Base-by-base conservation (phyloP, 2,329 filamentous ascomycete genomes). In the Beauveria medogensis region DNA sequence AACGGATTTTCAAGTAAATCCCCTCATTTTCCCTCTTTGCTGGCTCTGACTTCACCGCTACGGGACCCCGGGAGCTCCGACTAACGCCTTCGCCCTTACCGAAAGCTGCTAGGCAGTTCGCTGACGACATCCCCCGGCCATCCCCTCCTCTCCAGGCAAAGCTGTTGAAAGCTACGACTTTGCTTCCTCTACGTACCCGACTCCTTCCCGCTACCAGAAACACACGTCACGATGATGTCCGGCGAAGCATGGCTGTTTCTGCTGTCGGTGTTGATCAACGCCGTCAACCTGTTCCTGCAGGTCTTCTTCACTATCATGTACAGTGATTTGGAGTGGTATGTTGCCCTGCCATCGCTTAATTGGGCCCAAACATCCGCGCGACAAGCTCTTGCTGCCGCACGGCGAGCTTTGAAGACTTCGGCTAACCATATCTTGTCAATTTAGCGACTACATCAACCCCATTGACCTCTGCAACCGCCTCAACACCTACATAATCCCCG, bases 291-390 rank as follows among this genome's bases (percentile, higher is more conserved):
- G 73, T 99, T 99, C 79, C 84, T 99, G 62, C 95, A 99, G 81
- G 94, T 99, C 70, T 99, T 99, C 85, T 99, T 99, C 82, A 99
- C 94, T 62, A 99, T 99, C 74, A 99, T 99, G 95, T 99, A 97
- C 81, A 96, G 91, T 78, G 94, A 99, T 83, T 80, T 99, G 71
- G 94, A 99, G 89, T 99, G 94, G 92, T 96, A 81, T 72, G 90
- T 82, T 28, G 22, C 41, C 41, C 20, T 51, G 24, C 57, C 59
- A 40, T 47, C n/a, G 30, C 60, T 48, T 2, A 12, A 40, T 20
- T 53, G 44, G 24, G 34, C 51, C 18, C 55, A 18, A 18, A 30
- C n/a, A 7, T 37, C 3, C 24, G 48, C 56, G 37, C 56, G 48
- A 37, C 40, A 34, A 24, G 48, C 7, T 46, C 1, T 37, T 22